Percentiles rank a stretch among this genome's conserved stretches.
Conservation (phyloP, 2,329 filamentous ascomycete species). For the Claviceps capensis region DNA sequence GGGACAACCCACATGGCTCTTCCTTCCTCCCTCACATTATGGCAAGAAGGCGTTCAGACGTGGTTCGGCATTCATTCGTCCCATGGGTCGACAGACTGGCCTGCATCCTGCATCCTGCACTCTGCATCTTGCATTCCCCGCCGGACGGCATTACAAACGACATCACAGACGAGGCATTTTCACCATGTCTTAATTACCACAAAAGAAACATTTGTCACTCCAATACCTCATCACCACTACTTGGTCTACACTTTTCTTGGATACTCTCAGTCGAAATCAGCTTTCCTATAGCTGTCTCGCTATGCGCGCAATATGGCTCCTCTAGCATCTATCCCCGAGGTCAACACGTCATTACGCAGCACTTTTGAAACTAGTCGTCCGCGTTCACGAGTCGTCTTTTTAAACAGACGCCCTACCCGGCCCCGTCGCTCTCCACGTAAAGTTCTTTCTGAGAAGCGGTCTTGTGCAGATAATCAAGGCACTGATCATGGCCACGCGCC, state of each 20-base stretch:
- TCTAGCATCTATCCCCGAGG: constrained; percentile 16
- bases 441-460: not conserved
- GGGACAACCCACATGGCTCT: not conserved
- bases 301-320: constrained; percentile 14
- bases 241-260: constrained; percentile 10
- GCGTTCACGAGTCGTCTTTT: constrained; percentile 15
- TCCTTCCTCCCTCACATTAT: not conserved
- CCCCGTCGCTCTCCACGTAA: constrained; percentile 9
- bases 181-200: constrained; percentile 5
- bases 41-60: not conserved
- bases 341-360: constrained; percentile 10
- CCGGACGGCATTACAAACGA: not conserved
- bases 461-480: not conserved
- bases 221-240: constrained; percentile 2
- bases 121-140: not conserved
- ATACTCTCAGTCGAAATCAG: constrained; percentile 11
- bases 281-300: constrained; percentile 3
- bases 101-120: not conserved
- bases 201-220: constrained; percentile 1
- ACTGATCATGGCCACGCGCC: not conserved
- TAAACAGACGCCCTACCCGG: constrained; percentile 14
- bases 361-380: constrained; percentile 9
- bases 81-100: not conserved
- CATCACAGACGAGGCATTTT: constrained; percentile 2
- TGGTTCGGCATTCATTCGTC: not conserved